A percentile compares a stretch with the other conserved stretches of the same genome.
Conservation (phyloP, 2,329 filamentous ascomycete genomes). For the Pleoardoris graminearum region DNA sequence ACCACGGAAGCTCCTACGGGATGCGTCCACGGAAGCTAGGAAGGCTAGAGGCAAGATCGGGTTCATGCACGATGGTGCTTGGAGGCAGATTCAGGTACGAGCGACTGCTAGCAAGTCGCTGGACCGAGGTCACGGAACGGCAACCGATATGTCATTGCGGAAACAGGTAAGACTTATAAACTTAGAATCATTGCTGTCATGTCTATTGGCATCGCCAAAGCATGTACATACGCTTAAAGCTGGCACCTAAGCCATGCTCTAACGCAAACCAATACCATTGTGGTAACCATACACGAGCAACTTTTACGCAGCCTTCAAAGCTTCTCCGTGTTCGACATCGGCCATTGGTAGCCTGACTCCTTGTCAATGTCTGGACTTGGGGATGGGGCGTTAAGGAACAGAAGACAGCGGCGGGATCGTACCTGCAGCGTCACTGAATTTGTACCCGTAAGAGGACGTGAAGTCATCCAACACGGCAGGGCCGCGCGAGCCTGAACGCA, state of each 20-base stretch:
- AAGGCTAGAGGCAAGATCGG: neutral
- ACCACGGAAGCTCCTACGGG: neutral
- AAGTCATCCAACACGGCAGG: slow-evolving; percentile 97
- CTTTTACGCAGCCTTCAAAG: slow-evolving; percentile 30
- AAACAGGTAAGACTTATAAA: neutral
- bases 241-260: neutral
- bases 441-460: slow-evolving; percentile 96
- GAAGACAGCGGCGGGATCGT: slow-evolving; percentile 21
- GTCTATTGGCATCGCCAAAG: neutral
- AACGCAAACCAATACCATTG: slow-evolving; percentile 4
- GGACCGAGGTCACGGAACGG: neutral
- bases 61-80: slow-evolving; percentile 2
- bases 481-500: slow-evolving; percentile 80
- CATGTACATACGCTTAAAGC: neutral
- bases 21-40: neutral
- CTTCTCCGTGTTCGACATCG: slow-evolving; percentile 43
- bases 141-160: no score
- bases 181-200: slow-evolving; percentile 15
- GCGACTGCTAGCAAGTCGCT: neutral
- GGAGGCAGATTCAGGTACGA: slow-evolving; percentile 1
- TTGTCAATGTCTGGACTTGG: slow-evolving; percentile 21
- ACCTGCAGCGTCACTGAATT: slow-evolving; percentile 94
- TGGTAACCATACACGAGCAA: slow-evolving; percentile 17
- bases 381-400: neutral
- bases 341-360: slow-evolving; percentile 46